Percentiles rank a stretch among this genome's conserved stretches.
Conservation (phyloP, 345 rosid genomes). For the Corymbia maculata region DNA sequence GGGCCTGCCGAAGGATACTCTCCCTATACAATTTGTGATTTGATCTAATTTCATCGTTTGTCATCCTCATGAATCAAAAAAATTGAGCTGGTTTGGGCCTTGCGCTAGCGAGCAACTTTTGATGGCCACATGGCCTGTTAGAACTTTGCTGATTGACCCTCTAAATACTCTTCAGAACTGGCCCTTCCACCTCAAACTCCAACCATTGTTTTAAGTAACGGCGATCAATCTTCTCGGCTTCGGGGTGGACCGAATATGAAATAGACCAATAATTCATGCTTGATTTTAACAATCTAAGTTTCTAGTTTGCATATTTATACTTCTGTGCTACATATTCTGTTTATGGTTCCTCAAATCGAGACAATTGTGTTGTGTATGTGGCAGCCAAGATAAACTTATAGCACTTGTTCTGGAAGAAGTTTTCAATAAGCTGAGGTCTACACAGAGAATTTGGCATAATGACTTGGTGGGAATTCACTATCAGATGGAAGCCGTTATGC, state of each 20-base stretch:
- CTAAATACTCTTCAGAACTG: background rate
- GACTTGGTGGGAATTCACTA: background rate
- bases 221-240: too few relatives aligned
- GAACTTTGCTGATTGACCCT: background rate
- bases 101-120: background rate
- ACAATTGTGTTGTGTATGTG: background rate
- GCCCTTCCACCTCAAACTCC: too few relatives aligned
- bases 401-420: background rate
- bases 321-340: background rate
- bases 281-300: background rate
- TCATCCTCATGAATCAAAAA: background rate
- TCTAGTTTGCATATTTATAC: background rate
- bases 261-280: too few relatives aligned
- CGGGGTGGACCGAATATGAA: too few relatives aligned
- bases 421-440: rapidly evolving
- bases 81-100: background rate
- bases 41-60: background rate
- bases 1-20: too few relatives aligned
- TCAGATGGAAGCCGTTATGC: background rate
- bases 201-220: too few relatives aligned
- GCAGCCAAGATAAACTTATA: background rate
- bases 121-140: background rate
- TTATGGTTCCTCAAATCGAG: background rate
- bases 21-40: background rate
- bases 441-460: background rate